These are phyloP conservation scores for Aspergillus piperis DNA, from an alignment of 2,329 filamentous ascomycete genomes.

Conservation along the genomic window DNA sequence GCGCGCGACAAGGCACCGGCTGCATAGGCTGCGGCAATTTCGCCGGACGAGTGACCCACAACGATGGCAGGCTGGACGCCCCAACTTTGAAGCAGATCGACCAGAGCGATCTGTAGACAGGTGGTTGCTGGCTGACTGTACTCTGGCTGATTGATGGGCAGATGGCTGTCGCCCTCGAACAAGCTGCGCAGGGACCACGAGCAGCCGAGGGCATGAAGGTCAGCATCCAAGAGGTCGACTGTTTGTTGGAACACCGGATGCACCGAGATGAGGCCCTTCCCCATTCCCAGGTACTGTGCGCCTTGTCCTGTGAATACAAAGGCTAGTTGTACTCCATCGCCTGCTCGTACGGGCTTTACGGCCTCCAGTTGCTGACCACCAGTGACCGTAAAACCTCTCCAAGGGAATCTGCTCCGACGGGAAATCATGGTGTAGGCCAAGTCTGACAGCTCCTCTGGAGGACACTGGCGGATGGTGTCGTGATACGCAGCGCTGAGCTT, in stretches of 20 bases:
- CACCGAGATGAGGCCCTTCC: background rate
- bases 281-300: slow-evolving; percentile 7
- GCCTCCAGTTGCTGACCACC: background rate
- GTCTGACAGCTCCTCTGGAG: background rate
- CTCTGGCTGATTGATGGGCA: background rate
- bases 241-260: background rate
- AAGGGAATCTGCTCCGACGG: background rate
- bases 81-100: slow-evolving; percentile 1
- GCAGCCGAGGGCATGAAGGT: background rate
- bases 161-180: background rate
- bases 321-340: background rate
- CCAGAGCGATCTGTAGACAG: slow-evolving; percentile 10
- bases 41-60: slow-evolving; percentile 11
- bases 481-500: background rate
- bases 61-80: background rate
- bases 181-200: slow-evolving; percentile 1
- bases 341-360: background rate
- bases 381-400: background rate
- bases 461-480: background rate
- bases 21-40: slow-evolving; percentile 8
- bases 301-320: slow-evolving; percentile 8
- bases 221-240: background rate
- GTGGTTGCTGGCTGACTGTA: slow-evolving; percentile 5
- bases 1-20: background rate
- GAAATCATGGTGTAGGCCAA: background rate